A percentile compares a stretch with the other conserved stretches of the same genome.
These are phyloP conservation scores for Moelleriella libera DNA, from an alignment of 2,329 filamentous ascomycete species.

Conservation along the genomic window DNA sequence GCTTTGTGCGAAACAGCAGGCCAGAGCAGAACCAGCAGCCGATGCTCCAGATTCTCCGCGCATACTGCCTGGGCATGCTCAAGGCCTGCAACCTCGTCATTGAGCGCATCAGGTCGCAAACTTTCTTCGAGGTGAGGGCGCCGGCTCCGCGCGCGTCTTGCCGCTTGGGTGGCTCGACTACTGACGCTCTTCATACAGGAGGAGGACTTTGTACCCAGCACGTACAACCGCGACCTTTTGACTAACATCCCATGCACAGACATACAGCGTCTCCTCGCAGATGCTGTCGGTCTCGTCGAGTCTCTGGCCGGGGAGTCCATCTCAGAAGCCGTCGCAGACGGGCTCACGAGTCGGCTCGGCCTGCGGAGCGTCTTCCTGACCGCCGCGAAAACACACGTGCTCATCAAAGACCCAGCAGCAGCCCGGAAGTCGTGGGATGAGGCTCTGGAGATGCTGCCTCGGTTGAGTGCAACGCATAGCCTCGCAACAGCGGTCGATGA, in stretches of 20 bases:
- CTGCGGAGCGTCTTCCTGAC: slow-evolving; percentile 51
- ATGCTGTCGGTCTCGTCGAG: slow-evolving; percentile 38
- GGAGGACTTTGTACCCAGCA: slow-evolving; percentile 90
- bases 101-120: slow-evolving; percentile 61
- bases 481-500: slow-evolving; percentile 54
- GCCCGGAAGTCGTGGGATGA: slow-evolving; percentile 37
- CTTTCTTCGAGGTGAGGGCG: slow-evolving; percentile 66
- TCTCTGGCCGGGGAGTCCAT: slow-evolving; percentile 20
- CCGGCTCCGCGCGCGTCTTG: too few species aligned
- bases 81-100: slow-evolving; percentile 75
- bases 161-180: neutral
- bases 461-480: slow-evolving; percentile 43
- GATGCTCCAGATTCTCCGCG: slow-evolving; percentile 54
- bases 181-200: slow-evolving; percentile 38
- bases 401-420: slow-evolving; percentile 29
- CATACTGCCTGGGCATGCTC: slow-evolving; percentile 74
- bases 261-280: slow-evolving; percentile 39
- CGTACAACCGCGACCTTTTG: slow-evolving; percentile 69
- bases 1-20: slow-evolving; percentile 35
- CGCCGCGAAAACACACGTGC: slow-evolving; percentile 33
- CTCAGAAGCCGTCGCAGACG: slow-evolving; percentile 28
- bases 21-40: slow-evolving; percentile 20
- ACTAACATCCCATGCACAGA: slow-evolving; percentile 42
- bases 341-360: slow-evolving; percentile 50
- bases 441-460: slow-evolving; percentile 34